phyloP scores from a whole-genome alignment of 2,329 filamentous ascomycete species.

The Colletotrichum gigasporum region DNA sequence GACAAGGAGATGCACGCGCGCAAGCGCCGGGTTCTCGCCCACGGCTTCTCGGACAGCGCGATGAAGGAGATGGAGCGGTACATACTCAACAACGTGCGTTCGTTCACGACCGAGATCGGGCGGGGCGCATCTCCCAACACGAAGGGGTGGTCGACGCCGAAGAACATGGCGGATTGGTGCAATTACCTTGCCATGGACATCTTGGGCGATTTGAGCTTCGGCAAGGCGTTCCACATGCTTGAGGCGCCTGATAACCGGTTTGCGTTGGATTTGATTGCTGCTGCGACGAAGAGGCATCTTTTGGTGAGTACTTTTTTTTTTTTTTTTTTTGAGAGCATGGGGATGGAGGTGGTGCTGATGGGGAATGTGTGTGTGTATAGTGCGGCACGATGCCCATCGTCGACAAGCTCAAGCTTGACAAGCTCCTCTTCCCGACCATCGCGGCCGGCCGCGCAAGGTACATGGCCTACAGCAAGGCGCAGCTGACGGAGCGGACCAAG shows the following conservation, averaged over 20 bases:
- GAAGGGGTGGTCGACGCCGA: constrained; percentile 66
- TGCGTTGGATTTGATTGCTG: constrained; percentile 72
- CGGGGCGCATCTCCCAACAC: constrained; percentile 46
- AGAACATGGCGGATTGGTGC: constrained; percentile 72
- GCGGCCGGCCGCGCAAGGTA: constrained; percentile 74
- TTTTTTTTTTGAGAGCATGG: background rate
- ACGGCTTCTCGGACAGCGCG: constrained; percentile 74
- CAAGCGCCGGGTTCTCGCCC: constrained; percentile 76
- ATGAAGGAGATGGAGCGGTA: constrained; percentile 75
- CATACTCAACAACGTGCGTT: constrained; percentile 72
- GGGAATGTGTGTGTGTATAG: constrained; percentile 44
- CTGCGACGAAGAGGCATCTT: constrained; percentile 74
- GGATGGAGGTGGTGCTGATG: constrained; percentile 29
- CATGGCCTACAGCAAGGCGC: constrained; percentile 75
- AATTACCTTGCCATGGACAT: constrained; percentile 72
- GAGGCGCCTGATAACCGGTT: constrained; percentile 70
- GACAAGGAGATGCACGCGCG: constrained; percentile 75
- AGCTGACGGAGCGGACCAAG: constrained; percentile 73
- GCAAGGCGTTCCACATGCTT: constrained; percentile 71
- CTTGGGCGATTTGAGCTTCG: constrained; percentile 68
- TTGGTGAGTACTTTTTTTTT: constrained; percentile 65
- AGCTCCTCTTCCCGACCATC: constrained; percentile 73
- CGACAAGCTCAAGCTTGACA: constrained; percentile 72
- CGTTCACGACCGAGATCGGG: constrained; percentile 70
- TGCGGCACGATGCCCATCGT: constrained; percentile 78